Percentiles rank a stretch among this genome's conserved stretches.
These are phyloP conservation scores for Pseudonitzschia delicatissima DNA, from an alignment of 108 stramenopile genomes.

Conservation along the genomic window DNA sequence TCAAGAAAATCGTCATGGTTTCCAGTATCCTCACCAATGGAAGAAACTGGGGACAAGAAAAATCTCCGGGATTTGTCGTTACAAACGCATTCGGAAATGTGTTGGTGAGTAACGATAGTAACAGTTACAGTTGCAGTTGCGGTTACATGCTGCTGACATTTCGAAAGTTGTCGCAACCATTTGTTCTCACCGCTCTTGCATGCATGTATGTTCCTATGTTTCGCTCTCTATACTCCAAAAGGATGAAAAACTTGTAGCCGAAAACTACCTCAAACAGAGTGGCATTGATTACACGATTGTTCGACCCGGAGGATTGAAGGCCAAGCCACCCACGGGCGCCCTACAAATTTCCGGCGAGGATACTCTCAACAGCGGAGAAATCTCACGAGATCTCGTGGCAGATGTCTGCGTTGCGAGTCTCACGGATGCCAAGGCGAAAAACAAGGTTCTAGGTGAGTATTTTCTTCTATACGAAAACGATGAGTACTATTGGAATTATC, in stretches of 20 bases:
- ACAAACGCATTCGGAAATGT: constrained; percentile 86
- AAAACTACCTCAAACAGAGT: constrained; percentile 51
- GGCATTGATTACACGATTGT: constrained; percentile 87
- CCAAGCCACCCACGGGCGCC: constrained; percentile 42
- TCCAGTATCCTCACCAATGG: constrained; percentile 80
- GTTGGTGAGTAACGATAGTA: constrained; percentile 30
- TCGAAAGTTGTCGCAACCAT: no score
- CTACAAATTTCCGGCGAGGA: constrained; percentile 67
- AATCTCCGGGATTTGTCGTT: constrained; percentile 72
- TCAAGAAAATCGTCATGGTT: constrained; percentile 76
- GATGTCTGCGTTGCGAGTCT: constrained; percentile 81
- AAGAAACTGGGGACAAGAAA: constrained; percentile 76
- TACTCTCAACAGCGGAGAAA: constrained; percentile 71
- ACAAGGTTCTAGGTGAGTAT: constrained; percentile 59
- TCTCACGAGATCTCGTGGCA: constrained; percentile 78
- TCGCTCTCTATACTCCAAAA: background rate
- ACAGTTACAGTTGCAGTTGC: no score
- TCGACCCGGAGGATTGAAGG: constrained; percentile 77
- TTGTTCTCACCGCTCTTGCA: no score
- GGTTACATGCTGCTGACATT: no score
- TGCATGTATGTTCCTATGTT: no score
- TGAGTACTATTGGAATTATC: no score
- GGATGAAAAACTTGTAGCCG: constrained; percentile 78
- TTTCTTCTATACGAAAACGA: no score
- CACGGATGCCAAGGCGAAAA: constrained; percentile 64